phyloP scores from a whole-genome alignment of 306 rosid genomes.

The Prunus padus region DNA sequence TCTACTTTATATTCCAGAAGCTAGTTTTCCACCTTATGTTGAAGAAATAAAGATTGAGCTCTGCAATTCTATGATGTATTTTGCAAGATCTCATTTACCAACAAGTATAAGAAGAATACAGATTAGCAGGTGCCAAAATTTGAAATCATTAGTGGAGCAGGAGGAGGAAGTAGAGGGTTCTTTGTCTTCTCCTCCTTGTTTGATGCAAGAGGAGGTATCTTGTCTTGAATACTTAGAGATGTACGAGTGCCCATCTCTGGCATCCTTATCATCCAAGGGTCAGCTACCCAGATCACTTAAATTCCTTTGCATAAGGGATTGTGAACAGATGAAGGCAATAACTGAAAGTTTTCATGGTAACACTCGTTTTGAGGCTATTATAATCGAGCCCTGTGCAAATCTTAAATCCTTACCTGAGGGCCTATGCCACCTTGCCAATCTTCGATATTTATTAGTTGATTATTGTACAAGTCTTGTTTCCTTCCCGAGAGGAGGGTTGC shows the following conservation, averaged over 20 bases:
- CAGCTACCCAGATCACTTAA: slow-evolving; percentile 19
- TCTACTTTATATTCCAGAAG: not conserved
- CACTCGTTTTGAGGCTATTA: slow-evolving; percentile 15
- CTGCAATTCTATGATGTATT: not conserved
- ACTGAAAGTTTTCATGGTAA: not conserved
- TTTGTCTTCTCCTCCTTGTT: not conserved
- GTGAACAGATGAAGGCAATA: slow-evolving; percentile 34
- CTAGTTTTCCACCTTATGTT: not conserved
- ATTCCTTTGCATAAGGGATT: slow-evolving; percentile 13
- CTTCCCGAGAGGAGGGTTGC: slow-evolving; percentile 5
- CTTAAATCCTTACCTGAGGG: not conserved
- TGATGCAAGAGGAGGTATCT: not conserved
- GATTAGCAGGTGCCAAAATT: not conserved
- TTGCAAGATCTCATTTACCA: not conserved
- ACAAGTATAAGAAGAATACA: not conserved
- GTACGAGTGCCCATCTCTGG: slow-evolving; percentile 32
- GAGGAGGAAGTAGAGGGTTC: not conserved
- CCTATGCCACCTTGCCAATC: not conserved
- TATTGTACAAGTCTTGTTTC: slow-evolving; percentile 17
- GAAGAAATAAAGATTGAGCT: not conserved
- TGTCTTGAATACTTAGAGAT: slow-evolving; percentile 27
- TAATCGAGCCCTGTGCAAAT: not conserved
- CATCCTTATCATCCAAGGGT: slow-evolving; percentile 27
- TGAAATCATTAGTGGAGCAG: slow-evolving; percentile 1
- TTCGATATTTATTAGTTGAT: not conserved